Percentiles rank a stretch among this genome's conserved stretches.
Conservation (phyloP, 2,329 filamentous ascomycete genomes). For the Fusarium cicatricum region DNA sequence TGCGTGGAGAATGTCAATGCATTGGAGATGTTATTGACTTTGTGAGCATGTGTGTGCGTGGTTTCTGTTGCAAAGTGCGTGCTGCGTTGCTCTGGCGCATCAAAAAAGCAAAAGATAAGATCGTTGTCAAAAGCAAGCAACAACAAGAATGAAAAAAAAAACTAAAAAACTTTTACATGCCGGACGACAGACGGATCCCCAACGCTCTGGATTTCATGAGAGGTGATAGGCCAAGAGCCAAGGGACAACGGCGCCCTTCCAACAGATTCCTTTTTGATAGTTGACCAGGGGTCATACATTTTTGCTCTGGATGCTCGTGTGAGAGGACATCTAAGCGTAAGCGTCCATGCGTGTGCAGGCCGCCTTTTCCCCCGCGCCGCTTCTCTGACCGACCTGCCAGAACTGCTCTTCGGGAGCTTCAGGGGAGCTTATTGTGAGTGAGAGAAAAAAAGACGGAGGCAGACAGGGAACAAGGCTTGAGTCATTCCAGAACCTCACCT, state of each 20-base stretch:
- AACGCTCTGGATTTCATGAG: slow-evolving; percentile 21
- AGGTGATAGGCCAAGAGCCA: slow-evolving; percentile 25
- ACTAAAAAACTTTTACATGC: slow-evolving; percentile 15
- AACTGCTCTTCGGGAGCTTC: slow-evolving; percentile 17
- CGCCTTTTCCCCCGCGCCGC: slow-evolving; percentile 16
- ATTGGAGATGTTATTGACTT: slow-evolving; percentile 16
- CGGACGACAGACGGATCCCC: slow-evolving; percentile 22
- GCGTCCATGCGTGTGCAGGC: slow-evolving; percentile 15
- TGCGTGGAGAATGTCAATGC: slow-evolving; percentile 19
- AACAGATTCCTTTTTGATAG: slow-evolving; percentile 26
- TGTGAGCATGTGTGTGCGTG: neutral
- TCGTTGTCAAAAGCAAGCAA: slow-evolving; percentile 26
- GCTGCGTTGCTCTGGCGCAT: slow-evolving; percentile 2
- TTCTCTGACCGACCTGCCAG: slow-evolving; percentile 14
- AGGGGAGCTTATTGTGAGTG: slow-evolving; percentile 20
- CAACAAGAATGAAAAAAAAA: slow-evolving; percentile 6
- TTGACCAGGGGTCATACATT: slow-evolving; percentile 8
- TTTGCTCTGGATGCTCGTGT: slow-evolving; percentile 26
- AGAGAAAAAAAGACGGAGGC: slow-evolving; percentile 31
- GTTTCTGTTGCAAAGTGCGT: slow-evolving; percentile 6
- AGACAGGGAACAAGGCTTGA: slow-evolving; percentile 32
- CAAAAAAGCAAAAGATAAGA: slow-evolving; percentile 14
- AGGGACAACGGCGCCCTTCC: slow-evolving; percentile 24
- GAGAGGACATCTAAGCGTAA: slow-evolving; percentile 13
- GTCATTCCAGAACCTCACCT: slow-evolving; percentile 40